Conservation (phyloP, 768 basidiomycete genomes). For the Lentinus brumalis region DNA sequence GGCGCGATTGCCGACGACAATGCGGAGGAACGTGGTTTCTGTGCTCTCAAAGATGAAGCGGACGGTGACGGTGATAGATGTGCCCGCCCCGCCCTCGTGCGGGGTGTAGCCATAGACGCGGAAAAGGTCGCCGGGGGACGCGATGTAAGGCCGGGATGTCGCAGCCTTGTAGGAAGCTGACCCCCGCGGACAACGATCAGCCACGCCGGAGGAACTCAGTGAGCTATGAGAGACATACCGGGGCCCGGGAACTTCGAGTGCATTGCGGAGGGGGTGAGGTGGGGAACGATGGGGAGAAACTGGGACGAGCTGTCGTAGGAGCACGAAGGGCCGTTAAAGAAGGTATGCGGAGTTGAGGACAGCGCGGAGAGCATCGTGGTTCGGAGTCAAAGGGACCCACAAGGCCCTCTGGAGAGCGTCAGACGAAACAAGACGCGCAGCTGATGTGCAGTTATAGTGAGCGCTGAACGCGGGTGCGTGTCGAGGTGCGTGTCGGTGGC, state of each 20-base stretch:
- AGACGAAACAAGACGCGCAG: constrained; percentile 8
- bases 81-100: constrained; percentile 61
- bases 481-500: constrained; percentile 1
- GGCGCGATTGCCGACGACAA: constrained; percentile 71
- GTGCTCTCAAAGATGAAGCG: constrained; percentile 53
- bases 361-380: constrained; percentile 18
- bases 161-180: constrained; percentile 5
- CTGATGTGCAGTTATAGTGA: too few species aligned
- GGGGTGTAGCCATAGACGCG: constrained; percentile 69
- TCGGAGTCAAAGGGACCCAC: neutral
- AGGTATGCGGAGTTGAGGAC: constrained; percentile 6
- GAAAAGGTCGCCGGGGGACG: constrained; percentile 56
- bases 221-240: constrained; percentile 8
- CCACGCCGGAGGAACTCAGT: neutral
- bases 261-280: constrained; percentile 7
- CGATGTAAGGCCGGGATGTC: constrained; percentile 3
- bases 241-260: constrained; percentile 7
- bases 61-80: constrained; percentile 64
- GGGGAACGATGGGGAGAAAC: constrained; percentile 2
- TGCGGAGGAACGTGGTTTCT: constrained; percentile 63
- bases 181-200: neutral
- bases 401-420: neutral
- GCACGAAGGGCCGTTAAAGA: constrained; percentile 7
- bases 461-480: too few species aligned
- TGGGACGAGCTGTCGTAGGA: constrained; percentile 13